These are phyloP conservation scores for Exophiala alcalophila DNA, from an alignment of 2,329 filamentous ascomycete species.

Conservation along the genomic window DNA sequence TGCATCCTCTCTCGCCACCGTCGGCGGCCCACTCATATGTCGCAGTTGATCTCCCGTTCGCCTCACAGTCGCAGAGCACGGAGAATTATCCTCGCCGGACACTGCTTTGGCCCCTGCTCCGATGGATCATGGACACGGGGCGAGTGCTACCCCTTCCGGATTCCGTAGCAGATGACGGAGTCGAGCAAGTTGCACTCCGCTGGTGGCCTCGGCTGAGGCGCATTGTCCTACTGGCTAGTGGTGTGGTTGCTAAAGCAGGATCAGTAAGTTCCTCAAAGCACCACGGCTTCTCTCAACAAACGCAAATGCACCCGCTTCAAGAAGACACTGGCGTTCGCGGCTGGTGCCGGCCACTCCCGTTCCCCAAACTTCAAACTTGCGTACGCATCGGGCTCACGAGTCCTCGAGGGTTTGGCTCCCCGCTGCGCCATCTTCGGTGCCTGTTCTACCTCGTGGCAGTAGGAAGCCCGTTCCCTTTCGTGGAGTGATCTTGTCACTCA, in stretches of 20 bases:
- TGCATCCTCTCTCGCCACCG: slow-evolving; percentile 8
- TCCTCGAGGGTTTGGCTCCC: slow-evolving; percentile 6
- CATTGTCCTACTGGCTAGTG: slow-evolving; percentile 7
- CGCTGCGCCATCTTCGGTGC: slow-evolving; percentile 19
- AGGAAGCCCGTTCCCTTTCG: slow-evolving; percentile 9
- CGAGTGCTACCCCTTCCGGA: slow-evolving; percentile 3
- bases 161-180: neutral
- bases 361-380: slow-evolving; percentile 3
- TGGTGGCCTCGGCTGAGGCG: too few species aligned
- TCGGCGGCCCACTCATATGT: neutral
- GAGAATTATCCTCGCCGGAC: slow-evolving; percentile 5
- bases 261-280: slow-evolving; percentile 8
- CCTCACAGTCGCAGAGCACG: slow-evolving; percentile 13
- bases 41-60: slow-evolving; percentile 1
- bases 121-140: slow-evolving; percentile 4
- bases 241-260: slow-evolving; percentile 7
- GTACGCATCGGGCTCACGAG: neutral
- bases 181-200: neutral
- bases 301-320: neutral
- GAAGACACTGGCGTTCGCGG: slow-evolving; percentile 6
- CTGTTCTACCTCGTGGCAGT: slow-evolving; percentile 13
- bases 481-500: slow-evolving; percentile 21
- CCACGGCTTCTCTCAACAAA: slow-evolving; percentile 6
- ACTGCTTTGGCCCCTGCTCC: neutral
- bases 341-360: slow-evolving; percentile 19